Conservation (phyloP, 2,329 filamentous ascomycete genomes). For the Fusarium fracticaudum region DNA sequence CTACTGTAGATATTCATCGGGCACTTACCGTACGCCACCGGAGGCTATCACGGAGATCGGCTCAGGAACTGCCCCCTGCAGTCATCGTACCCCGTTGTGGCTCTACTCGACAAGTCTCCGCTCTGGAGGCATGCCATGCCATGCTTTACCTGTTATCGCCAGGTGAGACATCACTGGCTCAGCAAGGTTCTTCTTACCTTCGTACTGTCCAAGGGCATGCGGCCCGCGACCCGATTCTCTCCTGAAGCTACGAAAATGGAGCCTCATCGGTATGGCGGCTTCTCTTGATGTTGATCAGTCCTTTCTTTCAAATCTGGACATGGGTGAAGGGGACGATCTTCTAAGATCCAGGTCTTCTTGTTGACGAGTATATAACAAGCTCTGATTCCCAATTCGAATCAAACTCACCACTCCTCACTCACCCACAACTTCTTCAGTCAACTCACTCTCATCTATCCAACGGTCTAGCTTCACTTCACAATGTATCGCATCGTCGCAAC, state of each 20-base stretch:
- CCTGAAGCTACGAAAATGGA: slow-evolving; percentile 3
- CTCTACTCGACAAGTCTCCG: slow-evolving; percentile 6
- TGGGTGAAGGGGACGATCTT: neutral
- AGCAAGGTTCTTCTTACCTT: neutral
- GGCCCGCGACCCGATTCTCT: slow-evolving; percentile 27
- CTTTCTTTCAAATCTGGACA: neutral
- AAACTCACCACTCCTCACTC: slow-evolving; percentile 19
- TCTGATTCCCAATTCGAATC: slow-evolving; percentile 7
- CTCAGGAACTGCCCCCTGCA: slow-evolving; percentile 3
- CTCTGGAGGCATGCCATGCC: neutral
- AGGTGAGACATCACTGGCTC: neutral
- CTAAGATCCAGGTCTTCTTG: neutral
- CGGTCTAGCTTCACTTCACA: slow-evolving; percentile 20
- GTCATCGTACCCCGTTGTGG: neutral
- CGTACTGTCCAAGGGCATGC: slow-evolving; percentile 10
- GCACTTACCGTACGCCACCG: slow-evolving; percentile 4
- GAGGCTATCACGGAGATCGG: slow-evolving; percentile 17
- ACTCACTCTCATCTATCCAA: slow-evolving; percentile 14
- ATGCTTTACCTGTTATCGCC: slow-evolving; percentile 2
- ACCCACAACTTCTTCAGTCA: slow-evolving; percentile 21
- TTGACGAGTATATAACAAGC: slow-evolving; percentile 26
- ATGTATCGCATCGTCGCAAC: slow-evolving; percentile 46
- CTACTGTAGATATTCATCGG: neutral
- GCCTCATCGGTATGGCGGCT: slow-evolving; percentile 21
- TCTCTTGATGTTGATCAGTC: slow-evolving; percentile 1